These are phyloP conservation scores for Pulveroboletus sp. DNA, from an alignment of 768 basidiomycete genomes.

Conservation along the genomic window DNA sequence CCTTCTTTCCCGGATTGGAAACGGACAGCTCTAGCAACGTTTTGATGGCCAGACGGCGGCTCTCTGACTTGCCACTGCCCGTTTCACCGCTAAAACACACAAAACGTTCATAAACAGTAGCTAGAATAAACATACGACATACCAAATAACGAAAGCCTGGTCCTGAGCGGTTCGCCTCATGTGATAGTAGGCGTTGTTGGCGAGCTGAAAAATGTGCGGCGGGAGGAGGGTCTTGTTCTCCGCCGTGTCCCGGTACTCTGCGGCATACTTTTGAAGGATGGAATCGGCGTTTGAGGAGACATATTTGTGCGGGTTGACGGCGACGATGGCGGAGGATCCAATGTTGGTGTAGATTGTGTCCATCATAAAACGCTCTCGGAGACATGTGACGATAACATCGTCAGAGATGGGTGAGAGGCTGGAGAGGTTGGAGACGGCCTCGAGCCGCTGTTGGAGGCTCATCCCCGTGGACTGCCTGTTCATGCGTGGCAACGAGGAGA, in stretches of 20 bases:
- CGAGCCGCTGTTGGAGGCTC: slow-evolving; percentile 64
- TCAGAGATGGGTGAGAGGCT: slow-evolving; percentile 67
- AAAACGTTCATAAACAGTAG: neutral
- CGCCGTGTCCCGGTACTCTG: slow-evolving; percentile 77
- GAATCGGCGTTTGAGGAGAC: slow-evolving; percentile 82
- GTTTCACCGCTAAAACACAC: slow-evolving; percentile 73
- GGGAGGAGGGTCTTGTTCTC: slow-evolving; percentile 58
- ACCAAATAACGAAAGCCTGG: slow-evolving; percentile 87
- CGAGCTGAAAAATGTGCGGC: slow-evolving; percentile 91
- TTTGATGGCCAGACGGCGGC: slow-evolving; percentile 86
- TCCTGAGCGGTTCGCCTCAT: slow-evolving; percentile 94
- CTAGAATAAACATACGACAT: slow-evolving; percentile 20
- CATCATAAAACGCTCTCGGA: slow-evolving; percentile 84
- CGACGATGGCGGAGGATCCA: slow-evolving; percentile 72
- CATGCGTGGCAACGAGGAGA: slow-evolving; percentile 14
- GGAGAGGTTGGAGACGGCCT: slow-evolving; percentile 69
- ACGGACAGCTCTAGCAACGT: slow-evolving; percentile 88
- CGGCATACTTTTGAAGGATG: slow-evolving; percentile 79
- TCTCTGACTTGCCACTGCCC: slow-evolving; percentile 92
- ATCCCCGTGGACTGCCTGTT: slow-evolving; percentile 46
- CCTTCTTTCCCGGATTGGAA: slow-evolving; percentile 88
- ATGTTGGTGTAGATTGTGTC: slow-evolving; percentile 79
- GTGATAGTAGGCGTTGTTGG: slow-evolving; percentile 92
- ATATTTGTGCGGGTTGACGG: slow-evolving; percentile 93
- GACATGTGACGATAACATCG: slow-evolving; percentile 80